Evolutionary conservation across 192 early-diverging fungal genomes (phyloP).

Genomic region (Rhizoclosmatium globosum): DNA sequence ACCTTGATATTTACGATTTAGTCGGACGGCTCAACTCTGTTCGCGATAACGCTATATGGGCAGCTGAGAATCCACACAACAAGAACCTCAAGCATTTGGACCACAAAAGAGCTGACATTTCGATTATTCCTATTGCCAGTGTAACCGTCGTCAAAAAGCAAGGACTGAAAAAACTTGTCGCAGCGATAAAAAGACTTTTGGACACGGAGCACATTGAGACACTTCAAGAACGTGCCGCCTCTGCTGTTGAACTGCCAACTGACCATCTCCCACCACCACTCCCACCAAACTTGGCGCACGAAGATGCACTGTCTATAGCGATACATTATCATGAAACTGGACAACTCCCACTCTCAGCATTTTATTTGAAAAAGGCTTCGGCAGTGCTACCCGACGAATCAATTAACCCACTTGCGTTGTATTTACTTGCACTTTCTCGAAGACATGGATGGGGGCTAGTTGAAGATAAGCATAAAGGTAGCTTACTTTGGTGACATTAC

Average conservation of each 20-base stretch:
- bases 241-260: neutral
- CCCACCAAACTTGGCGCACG: constrained; percentile 13
- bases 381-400: neutral
- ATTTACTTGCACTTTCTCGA: constrained; percentile 41
- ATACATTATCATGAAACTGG: constrained; percentile 43
- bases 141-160: neutral
- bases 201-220: neutral
- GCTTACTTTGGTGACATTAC: neutral
- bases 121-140: neutral
- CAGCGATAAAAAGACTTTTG: neutral
- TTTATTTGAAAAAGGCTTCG: constrained; percentile 34
- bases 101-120: neutral
- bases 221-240: neutral
- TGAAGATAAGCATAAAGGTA: constrained; percentile 26
- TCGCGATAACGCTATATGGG: neutral
- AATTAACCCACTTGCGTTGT: constrained; percentile 36
- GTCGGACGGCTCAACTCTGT: neutral
- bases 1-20: neutral
- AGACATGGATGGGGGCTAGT: constrained; percentile 45
- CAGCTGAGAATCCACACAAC: neutral
- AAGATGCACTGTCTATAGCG: constrained; percentile 35
- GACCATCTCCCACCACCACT: constrained; percentile 21
- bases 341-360: constrained; percentile 24
- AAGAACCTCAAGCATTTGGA: neutral
- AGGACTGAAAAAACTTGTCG: neutral